These are phyloP conservation scores for Taiozyma sp. DNA, from an alignment of 1,139 yeast species.

Conservation along the genomic window DNA sequence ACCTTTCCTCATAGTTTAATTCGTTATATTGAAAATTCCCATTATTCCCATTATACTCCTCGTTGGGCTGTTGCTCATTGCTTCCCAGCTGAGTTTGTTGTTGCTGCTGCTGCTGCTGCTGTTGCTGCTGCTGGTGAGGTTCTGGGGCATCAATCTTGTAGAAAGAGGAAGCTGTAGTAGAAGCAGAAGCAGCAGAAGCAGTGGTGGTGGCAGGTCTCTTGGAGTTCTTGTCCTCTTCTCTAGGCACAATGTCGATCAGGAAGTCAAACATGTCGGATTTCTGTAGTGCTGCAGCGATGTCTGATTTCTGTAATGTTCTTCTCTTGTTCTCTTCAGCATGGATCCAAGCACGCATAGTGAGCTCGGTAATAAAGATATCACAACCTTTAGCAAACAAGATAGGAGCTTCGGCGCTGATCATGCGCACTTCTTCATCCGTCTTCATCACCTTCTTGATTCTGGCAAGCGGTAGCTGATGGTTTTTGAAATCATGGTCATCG, in stretches of 20 bases:
- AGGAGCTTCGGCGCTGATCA: slow-evolving; percentile 98
- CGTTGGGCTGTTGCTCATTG: neutral
- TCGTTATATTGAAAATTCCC: slow-evolving; percentile 9
- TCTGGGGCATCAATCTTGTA: slow-evolving; percentile 1
- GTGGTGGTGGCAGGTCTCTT: slow-evolving; percentile 1
- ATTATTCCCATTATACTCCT: neutral
- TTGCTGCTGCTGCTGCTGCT: neutral
- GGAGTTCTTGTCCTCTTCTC: slow-evolving; percentile 48
- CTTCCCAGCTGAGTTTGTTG: neutral
- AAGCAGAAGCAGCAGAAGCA: neutral
- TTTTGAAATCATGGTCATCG: slow-evolving; percentile 86
- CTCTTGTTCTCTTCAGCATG: slow-evolving; percentile 96
- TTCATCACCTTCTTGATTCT: slow-evolving; percentile 92
- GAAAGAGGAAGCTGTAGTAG: slow-evolving; percentile 1
- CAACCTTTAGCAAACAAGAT: slow-evolving; percentile 96
- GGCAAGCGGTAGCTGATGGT: slow-evolving; percentile 91
- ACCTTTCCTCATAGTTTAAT: slow-evolving; percentile 14
- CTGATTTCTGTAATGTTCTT: slow-evolving; percentile 87
- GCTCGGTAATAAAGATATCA: slow-evolving; percentile 91
- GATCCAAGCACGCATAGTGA: slow-evolving; percentile 98
- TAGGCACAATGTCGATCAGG: slow-evolving; percentile 89
- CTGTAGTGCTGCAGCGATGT: slow-evolving; percentile 91
- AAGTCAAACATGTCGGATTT: slow-evolving; percentile 97
- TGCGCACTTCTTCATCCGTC: slow-evolving; percentile 93
- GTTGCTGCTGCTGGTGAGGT: slow-evolving; percentile 4